Conservation (phyloP, 148 eudicot genomes). For the Vaccinium darrowii region DNA sequence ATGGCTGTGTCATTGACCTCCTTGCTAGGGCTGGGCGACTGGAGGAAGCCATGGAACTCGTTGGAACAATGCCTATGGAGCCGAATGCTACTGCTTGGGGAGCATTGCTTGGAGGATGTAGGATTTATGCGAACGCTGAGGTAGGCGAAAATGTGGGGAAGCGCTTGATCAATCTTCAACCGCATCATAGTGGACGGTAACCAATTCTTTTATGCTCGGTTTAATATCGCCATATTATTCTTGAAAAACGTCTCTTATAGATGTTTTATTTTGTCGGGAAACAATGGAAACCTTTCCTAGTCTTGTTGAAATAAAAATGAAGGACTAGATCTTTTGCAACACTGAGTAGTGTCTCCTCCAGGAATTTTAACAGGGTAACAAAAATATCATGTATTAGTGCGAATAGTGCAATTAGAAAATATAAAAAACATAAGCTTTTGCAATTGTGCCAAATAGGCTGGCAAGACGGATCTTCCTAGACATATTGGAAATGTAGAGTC, state of each 20-base stretch:
- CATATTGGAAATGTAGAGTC: too few species aligned
- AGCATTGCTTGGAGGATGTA: constrained; percentile 36
- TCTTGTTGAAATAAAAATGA: background rate
- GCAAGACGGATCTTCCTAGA: too few species aligned
- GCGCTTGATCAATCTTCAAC: constrained; percentile 28
- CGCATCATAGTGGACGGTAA: constrained; percentile 37
- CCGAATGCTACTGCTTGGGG: constrained; percentile 35
- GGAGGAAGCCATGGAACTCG: constrained; percentile 31
- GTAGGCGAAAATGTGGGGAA: constrained; percentile 28
- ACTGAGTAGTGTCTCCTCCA: background rate
- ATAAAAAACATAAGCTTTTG: too few species aligned
- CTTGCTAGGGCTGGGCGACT: constrained; percentile 34
- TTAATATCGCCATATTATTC: background rate
- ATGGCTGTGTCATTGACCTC: constrained; percentile 32
- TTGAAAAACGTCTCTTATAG: background rate
- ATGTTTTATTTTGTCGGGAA: background rate
- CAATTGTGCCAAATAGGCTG: too few species aligned
- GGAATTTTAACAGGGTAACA: too few species aligned
- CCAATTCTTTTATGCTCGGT: background rate
- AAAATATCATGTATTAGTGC: too few species aligned
- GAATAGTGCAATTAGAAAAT: too few species aligned
- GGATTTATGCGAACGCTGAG: constrained; percentile 23
- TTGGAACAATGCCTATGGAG: constrained; percentile 33
- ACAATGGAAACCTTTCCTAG: background rate
- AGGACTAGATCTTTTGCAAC: background rate